A percentile compares a stretch with the other conserved stretches of the same genome.
phyloP scores from a whole-genome alignment of 163 green algal genomes.

The Scenedesmus sp. region DNA sequence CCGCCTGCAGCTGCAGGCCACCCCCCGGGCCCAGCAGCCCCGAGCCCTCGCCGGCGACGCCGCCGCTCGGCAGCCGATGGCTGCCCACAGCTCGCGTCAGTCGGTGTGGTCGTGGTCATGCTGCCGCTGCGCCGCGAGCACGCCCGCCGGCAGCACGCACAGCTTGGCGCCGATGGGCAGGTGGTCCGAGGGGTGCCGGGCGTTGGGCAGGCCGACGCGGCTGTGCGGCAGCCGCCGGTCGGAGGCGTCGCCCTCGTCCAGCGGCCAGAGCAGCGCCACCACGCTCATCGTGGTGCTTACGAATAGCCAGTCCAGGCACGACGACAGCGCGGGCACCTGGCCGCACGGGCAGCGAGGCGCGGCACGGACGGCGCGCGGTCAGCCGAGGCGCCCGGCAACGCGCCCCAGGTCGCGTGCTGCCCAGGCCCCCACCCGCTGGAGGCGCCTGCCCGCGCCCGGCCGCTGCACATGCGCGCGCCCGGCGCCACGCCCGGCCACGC shows the following conservation, averaged over 20 bases:
- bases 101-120: neutral
- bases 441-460: neutral
- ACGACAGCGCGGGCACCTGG: slow-evolving; percentile 9
- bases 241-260: slow-evolving; percentile 4
- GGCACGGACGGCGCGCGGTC: neutral
- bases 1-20: neutral
- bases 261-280: slow-evolving; percentile 16
- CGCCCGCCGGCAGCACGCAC: slow-evolving; percentile 5
- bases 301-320: slow-evolving; percentile 32
- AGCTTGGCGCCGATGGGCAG: slow-evolving; percentile 29
- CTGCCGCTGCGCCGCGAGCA: neutral
- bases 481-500: neutral
- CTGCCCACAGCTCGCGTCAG: neutral
- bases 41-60: neutral
- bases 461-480: no score
- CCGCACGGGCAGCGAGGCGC: neutral
- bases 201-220: slow-evolving; percentile 27
- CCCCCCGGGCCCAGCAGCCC: neutral
- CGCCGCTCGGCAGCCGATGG: neutral
- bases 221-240: slow-evolving; percentile 28
- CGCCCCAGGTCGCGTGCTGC: no score
- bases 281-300: neutral
- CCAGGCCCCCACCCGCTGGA: neutral
- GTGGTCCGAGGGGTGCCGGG: slow-evolving; percentile 29
- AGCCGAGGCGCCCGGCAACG: no score